Evolutionary conservation across 2,329 filamentous ascomycete species (phyloP).

Genomic region (Atkinsonella hypoxylon): DNA sequence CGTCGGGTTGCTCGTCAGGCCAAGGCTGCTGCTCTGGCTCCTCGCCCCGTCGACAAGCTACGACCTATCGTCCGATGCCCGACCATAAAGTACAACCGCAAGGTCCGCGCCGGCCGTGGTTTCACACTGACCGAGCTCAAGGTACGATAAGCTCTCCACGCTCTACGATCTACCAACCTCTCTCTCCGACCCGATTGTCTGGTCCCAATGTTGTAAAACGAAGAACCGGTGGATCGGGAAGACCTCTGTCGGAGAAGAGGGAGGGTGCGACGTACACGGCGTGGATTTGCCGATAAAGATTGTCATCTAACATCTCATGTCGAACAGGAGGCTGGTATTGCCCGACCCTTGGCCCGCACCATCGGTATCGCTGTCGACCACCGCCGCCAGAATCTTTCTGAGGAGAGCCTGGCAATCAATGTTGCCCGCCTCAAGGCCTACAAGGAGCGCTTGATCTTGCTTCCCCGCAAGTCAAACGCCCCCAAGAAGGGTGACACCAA

Average conservation of each 20-base stretch:
- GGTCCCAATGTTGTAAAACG: background rate
- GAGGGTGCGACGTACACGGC: background rate
- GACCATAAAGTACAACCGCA: slow-evolving; percentile 98
- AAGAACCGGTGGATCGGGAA: background rate
- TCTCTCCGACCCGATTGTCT: background rate
- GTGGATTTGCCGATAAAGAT: background rate
- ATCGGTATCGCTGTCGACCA: slow-evolving; percentile 95
- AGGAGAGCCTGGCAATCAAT: slow-evolving; percentile 90
- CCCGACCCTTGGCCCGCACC: slow-evolving; percentile 86
- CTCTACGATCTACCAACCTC: background rate
- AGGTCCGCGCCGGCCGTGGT: slow-evolving; percentile 88
- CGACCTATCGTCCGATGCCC: slow-evolving; percentile 95
- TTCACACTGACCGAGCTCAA: slow-evolving; percentile 98
- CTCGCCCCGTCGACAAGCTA: slow-evolving; percentile 93
- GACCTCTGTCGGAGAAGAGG: background rate
- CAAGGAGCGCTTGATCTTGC: slow-evolving; percentile 91
- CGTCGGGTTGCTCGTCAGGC: slow-evolving; percentile 82
- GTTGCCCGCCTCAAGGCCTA: slow-evolving; percentile 97
- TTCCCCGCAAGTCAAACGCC: slow-evolving; percentile 90
- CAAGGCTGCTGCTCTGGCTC: slow-evolving; percentile 92
- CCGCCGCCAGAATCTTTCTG: slow-evolving; percentile 93
- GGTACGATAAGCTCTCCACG: slow-evolving; percentile 42
- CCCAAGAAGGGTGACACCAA: slow-evolving; percentile 88
- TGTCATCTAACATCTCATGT: slow-evolving; percentile 21
- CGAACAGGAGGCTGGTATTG: slow-evolving; percentile 77